Base-by-base conservation (phyloP, 352 stramenopile genomes). In the Pythium oligandrum region DNA sequence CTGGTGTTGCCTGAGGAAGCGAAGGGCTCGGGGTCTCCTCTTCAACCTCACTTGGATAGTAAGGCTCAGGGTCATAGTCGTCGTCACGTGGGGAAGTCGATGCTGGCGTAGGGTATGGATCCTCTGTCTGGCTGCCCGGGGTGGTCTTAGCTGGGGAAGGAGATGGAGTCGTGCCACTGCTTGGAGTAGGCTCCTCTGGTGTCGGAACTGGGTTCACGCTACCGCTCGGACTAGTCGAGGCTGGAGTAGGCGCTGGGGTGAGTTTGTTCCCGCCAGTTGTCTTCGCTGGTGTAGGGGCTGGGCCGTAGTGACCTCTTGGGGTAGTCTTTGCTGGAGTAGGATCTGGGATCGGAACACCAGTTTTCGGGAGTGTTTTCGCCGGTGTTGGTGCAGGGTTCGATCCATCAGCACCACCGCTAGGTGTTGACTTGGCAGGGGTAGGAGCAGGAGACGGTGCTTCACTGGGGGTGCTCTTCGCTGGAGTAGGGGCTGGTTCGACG, bases 301-400 rank as follows among this genome's bases (percentile, higher is more conserved):
- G 53, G 11, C 32, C 6, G 34, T 9, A 30, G 11, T 26, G 5
- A 52, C 10, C 32, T 26, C 47, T 50, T 9, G 58, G 48, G 0
- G 54, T 44, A 4, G 44, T 46, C 10, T 51, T 30, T 8, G 52
- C 42, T 6, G 55, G 48, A 9, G 52, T 58, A 5, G 58, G 55
- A 1, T 32, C 12, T 4, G 45, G 51, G 4, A 8, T 43, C 0
- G 33, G n/a, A 34, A 35, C 51, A 0, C 40, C 39, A 0, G 26
- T 38, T 33, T 50, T 5, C 7, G 26, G 38, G 1, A 37, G 10
- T 30, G 59, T 45, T 1, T 51, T 54, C 40, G 48, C 48, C 46
- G n/a, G 59, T 35, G 52, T 58, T 10, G 60, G 55, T 6, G 49
- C 49, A 6, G 49, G 48, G 4, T 17, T 51, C 45, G 17, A 30